Percentiles rank a stretch among this genome's conserved stretches.
Evolutionary conservation across 805 yeast species (phyloP).

Genomic region (Spathaspora hagerdaliae): DNA sequence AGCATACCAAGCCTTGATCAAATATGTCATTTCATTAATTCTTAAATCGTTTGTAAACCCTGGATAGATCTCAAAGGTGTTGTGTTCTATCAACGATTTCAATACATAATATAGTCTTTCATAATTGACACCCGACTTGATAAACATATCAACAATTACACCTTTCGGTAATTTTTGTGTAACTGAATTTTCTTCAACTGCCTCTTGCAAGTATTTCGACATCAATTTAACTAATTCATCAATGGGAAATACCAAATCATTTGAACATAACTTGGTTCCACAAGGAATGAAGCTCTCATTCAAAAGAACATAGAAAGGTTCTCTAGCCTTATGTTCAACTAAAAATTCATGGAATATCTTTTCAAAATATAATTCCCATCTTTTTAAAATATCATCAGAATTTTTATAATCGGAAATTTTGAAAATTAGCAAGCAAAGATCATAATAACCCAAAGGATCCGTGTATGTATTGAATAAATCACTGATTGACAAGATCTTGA

Average conservation of each 20-base stretch:
- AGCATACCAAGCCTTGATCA: conserved; percentile 65
- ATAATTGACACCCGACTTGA: conserved; percentile 59
- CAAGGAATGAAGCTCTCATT: conserved; percentile 40
- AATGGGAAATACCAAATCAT: conserved; percentile 79
- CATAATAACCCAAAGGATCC: conserved; percentile 83
- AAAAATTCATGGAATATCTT: conserved; percentile 37
- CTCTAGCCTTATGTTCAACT: conserved; percentile 13
- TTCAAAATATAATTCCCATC: conserved; percentile 75
- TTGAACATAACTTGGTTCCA: conserved; percentile 62
- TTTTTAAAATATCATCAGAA: conserved; percentile 71
- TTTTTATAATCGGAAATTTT: conserved; percentile 83
- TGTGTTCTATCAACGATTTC: conserved; percentile 59
- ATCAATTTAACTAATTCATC: conserved; percentile 65
- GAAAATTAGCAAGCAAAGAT: conserved; percentile 71
- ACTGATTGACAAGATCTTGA: conserved; percentile 63
- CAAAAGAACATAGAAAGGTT: conserved; percentile 36
- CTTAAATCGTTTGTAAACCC: conserved; percentile 40
- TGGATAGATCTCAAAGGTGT: conserved; percentile 47
- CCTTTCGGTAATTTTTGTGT: conserved; percentile 47
- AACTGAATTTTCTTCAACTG: conserved; percentile 27
- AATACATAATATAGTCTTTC: conserved; percentile 64
- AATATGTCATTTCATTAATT: conserved; percentile 53
- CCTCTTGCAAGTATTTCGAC: conserved; percentile 47
- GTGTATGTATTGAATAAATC: conserved; percentile 83
- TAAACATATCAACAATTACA: conserved; percentile 55